phyloP scores from a whole-genome alignment of 2,329 filamentous ascomycete species.

The Penicillium crustosum region DNA sequence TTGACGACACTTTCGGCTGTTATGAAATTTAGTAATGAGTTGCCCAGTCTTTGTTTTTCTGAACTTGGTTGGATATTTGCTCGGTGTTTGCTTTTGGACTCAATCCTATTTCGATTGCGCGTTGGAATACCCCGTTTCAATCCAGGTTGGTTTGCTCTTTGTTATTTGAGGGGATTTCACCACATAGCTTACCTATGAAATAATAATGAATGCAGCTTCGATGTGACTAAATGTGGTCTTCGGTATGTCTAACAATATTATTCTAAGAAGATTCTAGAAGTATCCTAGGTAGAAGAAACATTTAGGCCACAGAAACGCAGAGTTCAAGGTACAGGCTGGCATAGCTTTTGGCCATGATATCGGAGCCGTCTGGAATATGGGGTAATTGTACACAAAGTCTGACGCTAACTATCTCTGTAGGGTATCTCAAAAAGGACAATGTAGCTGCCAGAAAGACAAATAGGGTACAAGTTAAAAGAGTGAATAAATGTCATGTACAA shows the following conservation, averaged over 20 bases:
- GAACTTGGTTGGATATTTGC: background rate
- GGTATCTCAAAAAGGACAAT: conserved; percentile 15
- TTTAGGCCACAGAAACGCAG: background rate
- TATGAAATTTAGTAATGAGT: background rate
- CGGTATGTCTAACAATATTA: background rate
- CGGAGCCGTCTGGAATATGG: background rate
- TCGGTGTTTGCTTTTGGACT: background rate
- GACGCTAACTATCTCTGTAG: conserved; percentile 3
- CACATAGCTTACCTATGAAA: background rate
- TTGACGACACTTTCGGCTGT: background rate
- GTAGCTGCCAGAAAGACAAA: conserved; percentile 10
- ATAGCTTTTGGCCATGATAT: background rate
- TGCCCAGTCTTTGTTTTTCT: background rate
- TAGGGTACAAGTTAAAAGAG: conserved; percentile 14
- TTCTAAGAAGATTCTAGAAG: background rate
- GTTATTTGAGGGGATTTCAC: background rate
- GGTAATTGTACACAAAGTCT: conserved; percentile 1
- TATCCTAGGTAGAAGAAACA: background rate
- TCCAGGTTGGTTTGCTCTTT: conserved; percentile 1
- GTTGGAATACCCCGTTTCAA: conserved; percentile 4
- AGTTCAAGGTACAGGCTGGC: background rate
- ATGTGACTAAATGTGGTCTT: background rate
- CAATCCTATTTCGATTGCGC: background rate
- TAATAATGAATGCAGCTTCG: background rate
- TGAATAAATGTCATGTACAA: conserved; percentile 4